Base-by-base conservation (phyloP, 495 filamentous ascomycete species). In the Trichoderma asperelloides region DNA sequence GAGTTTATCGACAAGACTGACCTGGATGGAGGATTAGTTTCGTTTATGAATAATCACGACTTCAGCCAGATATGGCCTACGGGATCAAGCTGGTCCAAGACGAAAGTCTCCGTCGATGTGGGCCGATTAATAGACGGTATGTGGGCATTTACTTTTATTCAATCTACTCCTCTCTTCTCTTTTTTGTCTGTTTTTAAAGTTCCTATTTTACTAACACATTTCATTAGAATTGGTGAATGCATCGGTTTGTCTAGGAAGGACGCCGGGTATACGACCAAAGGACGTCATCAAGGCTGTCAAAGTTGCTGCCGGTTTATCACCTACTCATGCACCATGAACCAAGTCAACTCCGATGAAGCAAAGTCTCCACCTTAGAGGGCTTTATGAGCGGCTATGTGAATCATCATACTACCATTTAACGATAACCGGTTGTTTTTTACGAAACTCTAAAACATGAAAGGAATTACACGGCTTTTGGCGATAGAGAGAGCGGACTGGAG, bases 221-320 rank as follows among this genome's bases (percentile, higher is more conserved):
- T n/a, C 41, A 6, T 16, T 23, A 74, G 77, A 73, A 66, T 30
- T 78, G n/a, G 70, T 69, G 1, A 62, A 66, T 1, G 30, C 69
- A 27, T 81, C 74, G 5, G 80, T 86, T 0, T 91, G 88, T 74
- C 77, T 90, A 0, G 88, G 88, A 0, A 77, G 86, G 13, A 72
- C 84, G 2, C 87, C 88, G 4, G 88, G 88, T 1, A 86, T 87
- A 62, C 80, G 80, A 45, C 79, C 78, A 60, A 74, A 69, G 57
- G 87, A 89, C 71, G 84, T 91, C 8, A 85, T 89, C 68, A 70
- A 65, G 25, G 81, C 88, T 18, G 64, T 65, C 39, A 65, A 65
- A 15, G 49, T 65, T 45, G 40, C 64, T 12, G 43, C 64, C 0
- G 64, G 64, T 9, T 21, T 65, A 28, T 18, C 55, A 60, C 9